These are phyloP conservation scores for Umbilicaria muhlenbergii DNA, from an alignment of 495 filamentous ascomycete species.

Conservation along the genomic window DNA sequence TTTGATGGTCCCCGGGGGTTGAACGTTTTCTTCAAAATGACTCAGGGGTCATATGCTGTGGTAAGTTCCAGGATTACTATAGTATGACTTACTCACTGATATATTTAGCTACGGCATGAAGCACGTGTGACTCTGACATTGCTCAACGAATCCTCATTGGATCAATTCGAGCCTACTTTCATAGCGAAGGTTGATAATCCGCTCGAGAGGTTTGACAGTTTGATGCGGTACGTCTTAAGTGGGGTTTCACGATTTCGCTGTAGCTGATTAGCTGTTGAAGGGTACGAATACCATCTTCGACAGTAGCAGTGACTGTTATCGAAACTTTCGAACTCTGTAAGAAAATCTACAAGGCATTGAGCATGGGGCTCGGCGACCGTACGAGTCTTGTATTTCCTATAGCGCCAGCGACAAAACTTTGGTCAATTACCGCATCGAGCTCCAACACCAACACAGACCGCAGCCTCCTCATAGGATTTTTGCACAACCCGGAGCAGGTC, in stretches of 20 bases:
- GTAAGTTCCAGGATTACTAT: slow-evolving; percentile 14
- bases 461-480: slow-evolving; percentile 44
- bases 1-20: slow-evolving; percentile 54
- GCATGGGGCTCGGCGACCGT: slow-evolving; percentile 57
- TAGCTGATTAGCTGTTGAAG: too few relatives aligned
- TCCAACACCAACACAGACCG: slow-evolving; percentile 13
- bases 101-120: slow-evolving; percentile 43
- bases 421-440: slow-evolving; percentile 19
- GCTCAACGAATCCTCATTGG: slow-evolving; percentile 54
- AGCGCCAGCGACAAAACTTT: slow-evolving; percentile 21
- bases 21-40: slow-evolving; percentile 89
- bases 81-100: slow-evolving; percentile 6
- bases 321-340: background rate
- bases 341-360: slow-evolving; percentile 42
- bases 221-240: slow-evolving; percentile 16
- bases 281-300: too few relatives aligned
- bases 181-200: slow-evolving; percentile 53
- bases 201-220: slow-evolving; percentile 56
- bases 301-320: too few relatives aligned
- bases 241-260: too few relatives aligned
- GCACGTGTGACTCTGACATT: slow-evolving; percentile 53
- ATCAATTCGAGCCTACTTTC: slow-evolving; percentile 74
- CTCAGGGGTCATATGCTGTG: slow-evolving; percentile 60
- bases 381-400: slow-evolving; percentile 47
- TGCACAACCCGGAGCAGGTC: slow-evolving; percentile 55